Conservation (phyloP, 106 monocot species). For the Alisma plantagoaquatica region DNA sequence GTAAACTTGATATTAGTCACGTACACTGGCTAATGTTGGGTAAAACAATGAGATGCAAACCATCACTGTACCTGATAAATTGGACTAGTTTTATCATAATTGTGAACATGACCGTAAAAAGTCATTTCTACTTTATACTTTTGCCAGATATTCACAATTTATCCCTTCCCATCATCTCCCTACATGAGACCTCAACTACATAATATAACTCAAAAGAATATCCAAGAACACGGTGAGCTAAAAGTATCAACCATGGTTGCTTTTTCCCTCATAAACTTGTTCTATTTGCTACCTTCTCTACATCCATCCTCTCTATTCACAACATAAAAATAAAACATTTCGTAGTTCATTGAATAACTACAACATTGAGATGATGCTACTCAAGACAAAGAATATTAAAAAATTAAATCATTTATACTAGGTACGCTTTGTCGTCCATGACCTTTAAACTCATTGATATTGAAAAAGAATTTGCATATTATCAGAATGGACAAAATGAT, state of each 20-base stretch:
- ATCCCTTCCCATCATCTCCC: conserved; percentile 81
- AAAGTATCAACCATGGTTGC: conserved; percentile 92
- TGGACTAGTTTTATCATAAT: conserved; percentile 91
- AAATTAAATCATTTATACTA: background rate
- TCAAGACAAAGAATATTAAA: background rate
- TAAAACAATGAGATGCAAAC: background rate
- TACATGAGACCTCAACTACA: conserved; percentile 59
- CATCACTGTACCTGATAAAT: conserved; percentile 55
- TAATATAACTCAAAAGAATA: conserved; percentile 72
- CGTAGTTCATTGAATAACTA: conserved; percentile 89
- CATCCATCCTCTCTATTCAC: conserved; percentile 94
- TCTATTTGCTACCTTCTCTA: conserved; percentile 88
- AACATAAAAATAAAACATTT: conserved; percentile 91
- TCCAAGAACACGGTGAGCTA: conserved; percentile 87
- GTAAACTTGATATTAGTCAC: no score
- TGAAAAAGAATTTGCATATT: background rate
- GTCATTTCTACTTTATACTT: conserved; percentile 89
- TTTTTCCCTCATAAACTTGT: conserved; percentile 75
- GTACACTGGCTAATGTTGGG: no score
- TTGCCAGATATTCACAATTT: conserved; percentile 86
- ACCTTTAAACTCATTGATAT: background rate
- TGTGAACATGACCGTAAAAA: conserved; percentile 92
- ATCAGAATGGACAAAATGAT: no score
- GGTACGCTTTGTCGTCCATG: background rate
- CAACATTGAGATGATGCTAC: background rate